phyloP scores from a whole-genome alignment of 1,139 yeast genomes.

The Hyphopichia buzzinii region DNA sequence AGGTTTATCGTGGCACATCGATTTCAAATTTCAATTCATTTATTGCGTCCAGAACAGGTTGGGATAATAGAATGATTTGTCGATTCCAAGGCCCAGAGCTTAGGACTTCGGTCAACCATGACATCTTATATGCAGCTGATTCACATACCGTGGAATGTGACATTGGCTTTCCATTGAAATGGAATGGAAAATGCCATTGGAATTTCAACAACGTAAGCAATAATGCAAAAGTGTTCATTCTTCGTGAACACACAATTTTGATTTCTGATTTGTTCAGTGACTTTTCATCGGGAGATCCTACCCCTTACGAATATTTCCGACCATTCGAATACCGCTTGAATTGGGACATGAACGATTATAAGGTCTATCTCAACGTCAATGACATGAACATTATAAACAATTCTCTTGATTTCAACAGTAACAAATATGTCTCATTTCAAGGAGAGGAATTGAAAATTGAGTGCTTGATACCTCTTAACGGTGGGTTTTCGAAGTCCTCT shows the following conservation, averaged over 20 bases:
- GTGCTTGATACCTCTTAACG: constrained; percentile 58
- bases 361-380: constrained; percentile 73
- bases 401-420: constrained; percentile 80
- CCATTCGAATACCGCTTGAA: constrained; percentile 62
- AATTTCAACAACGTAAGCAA: constrained; percentile 51
- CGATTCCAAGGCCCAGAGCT: constrained; percentile 61
- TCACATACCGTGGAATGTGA: constrained; percentile 55
- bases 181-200: constrained; percentile 84
- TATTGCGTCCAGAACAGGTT: constrained; percentile 58
- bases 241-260: constrained; percentile 81
- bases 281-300: constrained; percentile 71
- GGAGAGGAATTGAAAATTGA: constrained; percentile 57
- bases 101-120: constrained; percentile 86
- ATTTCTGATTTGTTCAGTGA: constrained; percentile 75
- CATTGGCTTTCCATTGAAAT: constrained; percentile 67
- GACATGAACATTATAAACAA: constrained; percentile 85
- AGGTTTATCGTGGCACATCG: constrained; percentile 53
- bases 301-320: constrained; percentile 72
- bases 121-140: constrained; percentile 64
- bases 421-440: constrained; percentile 69
- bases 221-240: constrained; percentile 57
- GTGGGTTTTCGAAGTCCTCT: constrained; percentile 56
- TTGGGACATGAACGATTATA: constrained; percentile 60
- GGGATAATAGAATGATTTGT: constrained; percentile 50
- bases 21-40: constrained; percentile 49